A percentile compares a stretch with the other conserved stretches of the same genome.
phyloP scores from a whole-genome alignment of 2,329 filamentous ascomycete genomes.

The Talaromyces sp. region DNA sequence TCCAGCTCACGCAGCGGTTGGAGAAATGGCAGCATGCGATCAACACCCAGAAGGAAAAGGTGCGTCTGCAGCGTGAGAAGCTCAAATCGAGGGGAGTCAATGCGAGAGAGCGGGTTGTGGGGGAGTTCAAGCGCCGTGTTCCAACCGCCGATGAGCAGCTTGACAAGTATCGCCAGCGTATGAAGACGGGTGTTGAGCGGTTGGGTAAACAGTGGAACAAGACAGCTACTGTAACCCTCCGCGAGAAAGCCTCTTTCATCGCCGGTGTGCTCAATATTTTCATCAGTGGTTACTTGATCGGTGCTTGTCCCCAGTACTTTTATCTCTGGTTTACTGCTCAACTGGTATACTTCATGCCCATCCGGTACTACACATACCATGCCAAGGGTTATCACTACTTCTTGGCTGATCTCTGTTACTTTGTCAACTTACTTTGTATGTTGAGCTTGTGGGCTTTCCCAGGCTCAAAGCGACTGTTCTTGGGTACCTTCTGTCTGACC shows the following conservation, averaged over 20 bases:
- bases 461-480: conserved; percentile 85
- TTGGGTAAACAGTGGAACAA: conserved; percentile 85
- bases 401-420: conserved; percentile 95
- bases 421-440: conserved; percentile 85
- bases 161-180: conserved; percentile 83
- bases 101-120: conserved; percentile 86
- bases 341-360: conserved; percentile 93
- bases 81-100: conserved; percentile 73
- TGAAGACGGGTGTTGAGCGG: conserved; percentile 87
- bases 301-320: conserved; percentile 80
- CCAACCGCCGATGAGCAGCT: conserved; percentile 90
- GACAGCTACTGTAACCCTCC: conserved; percentile 80
- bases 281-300: conserved; percentile 90
- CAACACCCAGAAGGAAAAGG: conserved; percentile 79
- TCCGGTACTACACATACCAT: conserved; percentile 89
- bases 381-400: conserved; percentile 95
- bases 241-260: conserved; percentile 96
- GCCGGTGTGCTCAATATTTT: conserved; percentile 97
- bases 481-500: conserved; percentile 86
- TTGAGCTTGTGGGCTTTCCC: conserved; percentile 90
- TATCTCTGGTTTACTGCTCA: conserved; percentile 91
- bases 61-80: conserved; percentile 79
- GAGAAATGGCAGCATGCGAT: conserved; percentile 87
- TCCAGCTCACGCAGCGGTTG: conserved; percentile 84
- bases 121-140: conserved; percentile 85